Percentiles rank a stretch among this genome's conserved stretches.
phyloP scores from a whole-genome alignment of 139 green algal genomes.

The Chlorella vulgaris region DNA sequence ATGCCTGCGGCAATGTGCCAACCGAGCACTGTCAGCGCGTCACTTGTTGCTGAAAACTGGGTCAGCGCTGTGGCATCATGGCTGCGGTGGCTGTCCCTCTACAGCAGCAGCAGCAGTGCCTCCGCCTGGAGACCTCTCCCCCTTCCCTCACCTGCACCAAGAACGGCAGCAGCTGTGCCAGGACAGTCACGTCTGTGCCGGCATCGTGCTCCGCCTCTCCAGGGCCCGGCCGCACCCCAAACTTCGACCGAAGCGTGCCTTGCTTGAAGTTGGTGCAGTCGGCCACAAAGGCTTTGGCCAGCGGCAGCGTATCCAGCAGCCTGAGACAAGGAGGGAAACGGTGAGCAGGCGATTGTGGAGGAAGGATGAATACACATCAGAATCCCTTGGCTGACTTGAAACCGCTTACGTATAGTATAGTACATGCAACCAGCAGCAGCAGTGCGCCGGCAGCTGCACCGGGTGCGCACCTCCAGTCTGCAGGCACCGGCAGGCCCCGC shows the following conservation, averaged over 20 bases:
- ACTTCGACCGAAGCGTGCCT: conserved; percentile 2
- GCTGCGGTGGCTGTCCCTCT: too few species aligned
- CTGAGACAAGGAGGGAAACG: neutral
- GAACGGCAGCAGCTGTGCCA: conserved; percentile 29
- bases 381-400: too few species aligned
- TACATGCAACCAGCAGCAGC: too few species aligned
- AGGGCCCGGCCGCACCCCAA: neutral
- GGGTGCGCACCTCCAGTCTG: conserved; percentile 2
- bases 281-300: neutral
- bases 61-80: too few species aligned
- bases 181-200: neutral
- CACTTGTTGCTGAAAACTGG: neutral
- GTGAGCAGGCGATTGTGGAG: neutral
- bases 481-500: conserved; percentile 3
- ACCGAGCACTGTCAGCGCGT: neutral
- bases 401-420: too few species aligned
- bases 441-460: neutral
- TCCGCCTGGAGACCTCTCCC: neutral
- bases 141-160: neutral
- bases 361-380: too few species aligned
- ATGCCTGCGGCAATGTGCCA: neutral
- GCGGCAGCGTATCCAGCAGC: conserved; percentile 24
- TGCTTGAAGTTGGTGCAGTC: neutral
- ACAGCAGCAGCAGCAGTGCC: too few species aligned
- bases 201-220: conserved; percentile 21